These are phyloP conservation scores for Patellifolia procumbens DNA, from an alignment of 179 eudicot genomes.

Conservation along the genomic window DNA sequence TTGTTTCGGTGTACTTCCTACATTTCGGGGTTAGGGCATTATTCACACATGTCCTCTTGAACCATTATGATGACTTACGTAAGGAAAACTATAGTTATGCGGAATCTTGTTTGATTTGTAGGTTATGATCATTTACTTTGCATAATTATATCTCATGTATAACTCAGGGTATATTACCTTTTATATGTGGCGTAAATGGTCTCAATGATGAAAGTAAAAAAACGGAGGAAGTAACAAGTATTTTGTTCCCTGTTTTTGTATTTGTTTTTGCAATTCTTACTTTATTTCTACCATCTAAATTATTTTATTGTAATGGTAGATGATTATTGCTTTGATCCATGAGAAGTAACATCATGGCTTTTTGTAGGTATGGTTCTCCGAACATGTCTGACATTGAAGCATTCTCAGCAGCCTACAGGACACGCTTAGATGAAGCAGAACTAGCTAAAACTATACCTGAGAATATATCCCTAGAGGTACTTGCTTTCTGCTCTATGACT, in stretches of 20 bases:
- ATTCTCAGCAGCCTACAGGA: constrained; percentile 61
- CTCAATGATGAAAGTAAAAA: too few species aligned
- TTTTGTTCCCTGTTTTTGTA: neutral
- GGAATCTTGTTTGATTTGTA: too few species aligned
- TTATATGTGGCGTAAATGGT: too few species aligned
- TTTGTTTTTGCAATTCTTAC: neutral
- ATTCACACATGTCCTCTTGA: too few species aligned
- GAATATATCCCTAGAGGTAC: constrained; percentile 74
- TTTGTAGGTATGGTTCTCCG: constrained; percentile 84
- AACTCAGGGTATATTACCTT: too few species aligned
- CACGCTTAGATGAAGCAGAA: constrained; percentile 74
- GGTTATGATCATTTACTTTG: too few species aligned
- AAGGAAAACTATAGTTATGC: too few species aligned
- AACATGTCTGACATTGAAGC: constrained; percentile 74
- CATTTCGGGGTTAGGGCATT: too few species aligned
- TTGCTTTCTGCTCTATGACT: constrained; percentile 8
- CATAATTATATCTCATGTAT: too few species aligned
- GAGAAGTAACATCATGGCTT: constrained; percentile 18
- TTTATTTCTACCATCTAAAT: constrained; percentile 1
- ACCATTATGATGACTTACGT: too few species aligned
- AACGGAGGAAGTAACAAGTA: too few species aligned
- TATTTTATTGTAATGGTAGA: constrained; percentile 7
- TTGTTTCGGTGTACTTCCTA: too few species aligned
- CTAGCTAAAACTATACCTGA: constrained; percentile 66
- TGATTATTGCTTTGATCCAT: constrained; percentile 14